Conservation (phyloP, 2,329 filamentous ascomycete genomes). For the Madurella fahalii region DNA sequence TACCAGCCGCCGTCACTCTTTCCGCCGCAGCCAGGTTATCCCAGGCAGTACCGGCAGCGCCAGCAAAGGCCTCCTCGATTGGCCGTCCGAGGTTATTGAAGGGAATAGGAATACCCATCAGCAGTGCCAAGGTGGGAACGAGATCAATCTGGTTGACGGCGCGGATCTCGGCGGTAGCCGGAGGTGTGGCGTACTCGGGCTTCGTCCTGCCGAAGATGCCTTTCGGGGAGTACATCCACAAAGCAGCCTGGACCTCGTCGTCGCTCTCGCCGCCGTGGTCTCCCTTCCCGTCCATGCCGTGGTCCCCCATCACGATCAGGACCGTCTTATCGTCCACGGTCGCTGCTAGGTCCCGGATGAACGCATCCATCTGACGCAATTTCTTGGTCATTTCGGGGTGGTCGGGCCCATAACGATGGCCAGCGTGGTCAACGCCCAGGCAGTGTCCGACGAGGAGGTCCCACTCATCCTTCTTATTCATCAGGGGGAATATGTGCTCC, state of each 20-base stretch:
- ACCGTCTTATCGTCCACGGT: constrained; percentile 80
- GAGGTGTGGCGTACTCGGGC: constrained; percentile 54
- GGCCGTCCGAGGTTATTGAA: constrained; percentile 93
- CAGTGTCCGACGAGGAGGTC: constrained; percentile 94
- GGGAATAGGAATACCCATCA: constrained; percentile 87
- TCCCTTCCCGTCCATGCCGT: constrained; percentile 96
- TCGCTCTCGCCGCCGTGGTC: constrained; percentile 98
- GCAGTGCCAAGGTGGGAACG: constrained; percentile 82
- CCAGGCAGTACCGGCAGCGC: constrained; percentile 64
- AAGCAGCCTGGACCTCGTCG: constrained; percentile 86
- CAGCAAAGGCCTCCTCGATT: constrained; percentile 89
- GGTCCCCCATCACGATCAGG: constrained; percentile 95
- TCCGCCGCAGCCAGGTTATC: constrained; percentile 73
- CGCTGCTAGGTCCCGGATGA: constrained; percentile 68
- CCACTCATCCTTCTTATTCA: constrained; percentile 71
- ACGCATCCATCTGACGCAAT: constrained; percentile 81
- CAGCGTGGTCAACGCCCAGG: constrained; percentile 93
- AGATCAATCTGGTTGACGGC: constrained; percentile 86
- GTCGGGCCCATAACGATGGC: constrained; percentile 90
- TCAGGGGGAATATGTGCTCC: constrained; percentile 81
- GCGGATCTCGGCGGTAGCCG: constrained; percentile 69
- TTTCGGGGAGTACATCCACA: constrained; percentile 98
- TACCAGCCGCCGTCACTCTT: constrained; percentile 75
- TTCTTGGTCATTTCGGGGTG: constrained; percentile 91
- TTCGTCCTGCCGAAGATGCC: constrained; percentile 76